These are phyloP conservation scores for Corymbia citriodora DNA, from an alignment of 441 rosid species.

Conservation along the genomic window DNA sequence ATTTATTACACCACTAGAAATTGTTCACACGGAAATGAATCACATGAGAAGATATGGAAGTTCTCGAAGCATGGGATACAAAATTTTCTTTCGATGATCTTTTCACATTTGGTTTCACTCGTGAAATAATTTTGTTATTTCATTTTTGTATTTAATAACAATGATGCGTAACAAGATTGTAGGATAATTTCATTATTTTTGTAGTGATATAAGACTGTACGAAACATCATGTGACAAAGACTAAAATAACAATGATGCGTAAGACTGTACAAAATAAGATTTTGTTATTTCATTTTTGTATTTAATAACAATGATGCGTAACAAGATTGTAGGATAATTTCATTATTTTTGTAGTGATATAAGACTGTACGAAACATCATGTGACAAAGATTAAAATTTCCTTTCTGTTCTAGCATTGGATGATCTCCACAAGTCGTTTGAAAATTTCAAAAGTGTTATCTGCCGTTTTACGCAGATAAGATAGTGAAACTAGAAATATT, in stretches of 20 bases:
- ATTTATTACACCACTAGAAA: neutral
- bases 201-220: neutral
- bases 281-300: neutral
- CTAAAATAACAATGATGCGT: no score
- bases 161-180: neutral
- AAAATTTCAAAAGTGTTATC: neutral
- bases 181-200: neutral
- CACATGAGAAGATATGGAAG: neutral
- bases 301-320: neutral
- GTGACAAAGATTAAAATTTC: neutral
- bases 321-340: neutral
- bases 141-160: neutral
- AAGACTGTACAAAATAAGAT: neutral
- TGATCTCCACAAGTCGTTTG: neutral
- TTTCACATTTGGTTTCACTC: neutral
- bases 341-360: neutral
- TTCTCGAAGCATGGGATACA: neutral
- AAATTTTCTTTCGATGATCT: neutral
- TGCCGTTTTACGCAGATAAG: neutral
- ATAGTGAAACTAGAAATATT: neutral
- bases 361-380: neutral
- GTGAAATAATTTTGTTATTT: neutral
- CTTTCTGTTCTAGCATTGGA: neutral
- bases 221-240: neutral
- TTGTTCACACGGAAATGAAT: rapidly evolving